Conservation (phyloP, 768 basidiomycete species). For the Phlegmacium glaucopus region DNA sequence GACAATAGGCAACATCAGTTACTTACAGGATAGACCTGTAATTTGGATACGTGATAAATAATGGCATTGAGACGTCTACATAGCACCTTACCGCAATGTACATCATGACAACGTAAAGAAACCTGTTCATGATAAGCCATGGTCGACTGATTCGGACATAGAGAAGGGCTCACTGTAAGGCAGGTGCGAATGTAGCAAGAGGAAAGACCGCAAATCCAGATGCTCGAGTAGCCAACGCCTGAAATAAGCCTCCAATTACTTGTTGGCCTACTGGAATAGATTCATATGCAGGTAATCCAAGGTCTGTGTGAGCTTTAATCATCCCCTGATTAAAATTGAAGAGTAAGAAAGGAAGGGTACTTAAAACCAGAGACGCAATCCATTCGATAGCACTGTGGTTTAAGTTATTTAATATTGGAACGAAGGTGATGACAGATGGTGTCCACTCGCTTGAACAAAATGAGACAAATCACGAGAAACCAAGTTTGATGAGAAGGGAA, state of each 20-base stretch:
- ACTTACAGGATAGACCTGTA: slow-evolving; percentile 41
- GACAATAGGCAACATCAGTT: neutral
- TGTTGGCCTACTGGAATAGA: slow-evolving; percentile 34
- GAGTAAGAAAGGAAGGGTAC: slow-evolving; percentile 22
- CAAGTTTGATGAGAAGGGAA: slow-evolving; percentile 78
- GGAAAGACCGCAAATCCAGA: slow-evolving; percentile 51
- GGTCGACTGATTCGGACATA: neutral
- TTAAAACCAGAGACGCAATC: slow-evolving; percentile 64
- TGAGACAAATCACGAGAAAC: slow-evolving; percentile 58
- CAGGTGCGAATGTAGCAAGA: slow-evolving; percentile 54
- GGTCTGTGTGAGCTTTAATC: slow-evolving; percentile 24
- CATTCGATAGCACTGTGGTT: slow-evolving; percentile 56
- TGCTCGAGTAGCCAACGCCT: slow-evolving; percentile 50
- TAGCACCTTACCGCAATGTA: slow-evolving; percentile 49
- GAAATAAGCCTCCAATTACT: slow-evolving; percentile 46
- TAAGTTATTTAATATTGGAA: neutral
- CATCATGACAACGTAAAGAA: slow-evolving; percentile 80
- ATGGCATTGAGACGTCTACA: neutral
- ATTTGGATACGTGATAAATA: neutral
- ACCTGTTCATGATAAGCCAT: slow-evolving; percentile 31
- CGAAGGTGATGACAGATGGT: neutral
- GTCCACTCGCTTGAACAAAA: slow-evolving; percentile 48
- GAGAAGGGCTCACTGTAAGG: slow-evolving; percentile 52
- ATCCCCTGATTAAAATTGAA: neutral
- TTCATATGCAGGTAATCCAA: slow-evolving; percentile 37